Conservation (phyloP, 2,329 filamentous ascomycete species). For the Neocucurbitaria cava region DNA sequence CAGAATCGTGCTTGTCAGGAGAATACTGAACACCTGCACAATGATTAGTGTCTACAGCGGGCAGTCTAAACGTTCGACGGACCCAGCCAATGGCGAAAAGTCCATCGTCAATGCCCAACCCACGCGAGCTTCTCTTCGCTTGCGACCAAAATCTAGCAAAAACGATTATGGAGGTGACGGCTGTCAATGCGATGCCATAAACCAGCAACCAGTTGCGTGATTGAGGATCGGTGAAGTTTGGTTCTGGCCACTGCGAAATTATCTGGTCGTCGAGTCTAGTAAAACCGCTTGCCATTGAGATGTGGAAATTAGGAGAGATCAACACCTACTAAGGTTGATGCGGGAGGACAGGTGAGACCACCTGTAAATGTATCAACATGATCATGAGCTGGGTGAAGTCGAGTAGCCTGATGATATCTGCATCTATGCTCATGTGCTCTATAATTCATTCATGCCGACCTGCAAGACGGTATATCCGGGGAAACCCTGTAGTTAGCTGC, state of each 20-base stretch:
- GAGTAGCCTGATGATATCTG: background rate
- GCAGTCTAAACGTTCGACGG: slow-evolving; percentile 5
- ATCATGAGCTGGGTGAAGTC: background rate
- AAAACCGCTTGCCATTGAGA: slow-evolving; percentile 23
- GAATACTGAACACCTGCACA: slow-evolving; percentile 15
- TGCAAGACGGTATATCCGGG: background rate
- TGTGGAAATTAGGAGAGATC: background rate
- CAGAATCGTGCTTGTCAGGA: slow-evolving; percentile 14
- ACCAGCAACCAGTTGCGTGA: slow-evolving; percentile 40
- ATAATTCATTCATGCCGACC: background rate
- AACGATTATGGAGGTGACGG: slow-evolving; percentile 31
- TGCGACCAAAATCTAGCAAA: slow-evolving; percentile 36
- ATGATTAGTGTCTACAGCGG: background rate
- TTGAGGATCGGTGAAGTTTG: slow-evolving; percentile 37
- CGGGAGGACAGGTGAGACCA: background rate
- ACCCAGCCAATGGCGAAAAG: slow-evolving; percentile 22
- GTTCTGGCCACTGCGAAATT: slow-evolving; percentile 40
- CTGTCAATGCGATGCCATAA: slow-evolving; percentile 35
- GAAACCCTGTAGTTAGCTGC: background rate
- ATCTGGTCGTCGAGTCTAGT: slow-evolving; percentile 20
- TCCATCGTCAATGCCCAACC: slow-evolving; percentile 42
- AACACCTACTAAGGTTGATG: background rate
- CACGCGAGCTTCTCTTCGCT: slow-evolving; percentile 29
- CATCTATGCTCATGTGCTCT: background rate
- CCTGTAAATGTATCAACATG: background rate